Evolutionary conservation across 2,329 filamentous ascomycete species (phyloP), one percentile per base, ranked within the genome.

Genomic region (Exophiala spinifera): DNA sequence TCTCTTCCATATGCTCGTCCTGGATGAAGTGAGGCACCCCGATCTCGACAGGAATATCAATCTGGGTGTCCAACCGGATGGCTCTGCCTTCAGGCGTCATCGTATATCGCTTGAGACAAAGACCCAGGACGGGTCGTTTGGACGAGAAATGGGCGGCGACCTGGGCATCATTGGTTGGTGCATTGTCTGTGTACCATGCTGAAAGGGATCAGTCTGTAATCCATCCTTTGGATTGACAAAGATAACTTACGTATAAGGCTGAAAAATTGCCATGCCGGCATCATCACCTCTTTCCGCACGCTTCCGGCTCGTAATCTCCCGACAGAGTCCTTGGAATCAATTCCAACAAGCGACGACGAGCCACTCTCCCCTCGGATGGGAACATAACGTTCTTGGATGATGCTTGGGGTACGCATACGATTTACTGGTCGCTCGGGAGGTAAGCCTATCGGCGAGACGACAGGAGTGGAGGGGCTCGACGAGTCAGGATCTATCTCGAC

Each of bases 191-290:
- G 67, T 95, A 91, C 91, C 91, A 96, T 23, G 91, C 88, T 91
- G 65, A 51, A 57, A 55, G 46, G 46, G 60, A 77, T 68, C 76
- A 74, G 63, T 54, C 31, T 31, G 28, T 62, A 77, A 72, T 56
- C 20, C 23, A 57, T 46, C 10, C 28, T 11, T 31, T 10, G 28
- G 6, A 10, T 10, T 10, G 10, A 10, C 7, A 15, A n/a, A n/a
- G n/a, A 53, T 17, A 55, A 78, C 87, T 73, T 75, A 91, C 88
- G 91, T 64, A 96, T 90, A 21, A 97, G 76, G 65, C 88, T 90
- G 73, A 96, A 97, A 67, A 97, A 96, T 66, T 96, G 92, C 91
- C 91, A 97, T 1, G 94, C 94, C 34, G 92, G 92, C 76, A 97
- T 96, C 55, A 92, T 86, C 13, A 97, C 88, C 64, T 95, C 91